A percentile compares a stretch with the other conserved stretches of the same genome.
Evolutionary conservation across 2,329 filamentous ascomycete species (phyloP).

Genomic region (Calonectria pseudoreteaudii): DNA sequence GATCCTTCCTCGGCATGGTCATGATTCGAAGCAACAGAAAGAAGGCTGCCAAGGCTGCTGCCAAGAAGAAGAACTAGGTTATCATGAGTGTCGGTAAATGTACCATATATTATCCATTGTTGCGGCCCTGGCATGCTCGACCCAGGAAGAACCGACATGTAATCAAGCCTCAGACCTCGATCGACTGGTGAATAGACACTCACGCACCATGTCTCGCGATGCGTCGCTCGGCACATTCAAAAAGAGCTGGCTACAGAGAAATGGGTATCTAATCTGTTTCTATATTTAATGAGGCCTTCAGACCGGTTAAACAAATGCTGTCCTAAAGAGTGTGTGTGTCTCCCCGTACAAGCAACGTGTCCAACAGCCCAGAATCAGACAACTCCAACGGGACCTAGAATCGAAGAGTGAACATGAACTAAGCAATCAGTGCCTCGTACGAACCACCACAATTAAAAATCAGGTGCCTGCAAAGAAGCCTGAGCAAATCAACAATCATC

Average conservation of each 20-base stretch:
- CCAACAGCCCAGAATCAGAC: constrained; percentile 45
- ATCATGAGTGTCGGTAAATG: constrained; percentile 21
- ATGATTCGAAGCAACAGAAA: constrained; percentile 99
- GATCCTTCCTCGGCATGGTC: constrained; percentile 93
- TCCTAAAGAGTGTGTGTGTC: constrained; percentile 44
- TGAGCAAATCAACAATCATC: constrained; percentile 26
- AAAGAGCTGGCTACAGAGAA: constrained; percentile 32
- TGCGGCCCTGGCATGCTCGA: constrained; percentile 27
- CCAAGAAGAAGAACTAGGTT: constrained; percentile 85
- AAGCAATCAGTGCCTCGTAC: constrained; percentile 30
- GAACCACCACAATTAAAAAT: constrained; percentile 23
- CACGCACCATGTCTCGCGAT: constrained; percentile 15
- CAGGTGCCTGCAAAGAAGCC: constrained; percentile 26
- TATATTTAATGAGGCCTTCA: constrained; percentile 47
- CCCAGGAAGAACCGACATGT: constrained; percentile 26
- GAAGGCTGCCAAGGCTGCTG: constrained; percentile 89
- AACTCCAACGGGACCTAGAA: constrained; percentile 39
- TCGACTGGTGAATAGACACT: neutral
- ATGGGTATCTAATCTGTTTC: constrained; percentile 51
- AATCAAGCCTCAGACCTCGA: constrained; percentile 30
- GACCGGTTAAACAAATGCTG: constrained; percentile 37
- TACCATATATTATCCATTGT: constrained; percentile 35
- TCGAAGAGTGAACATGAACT: constrained; percentile 35
- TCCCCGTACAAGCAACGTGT: constrained; percentile 44
- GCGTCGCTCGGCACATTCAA: constrained; percentile 13